Conservation (phyloP, 768 basidiomycete species). For the Lentinula detonsa region DNA sequence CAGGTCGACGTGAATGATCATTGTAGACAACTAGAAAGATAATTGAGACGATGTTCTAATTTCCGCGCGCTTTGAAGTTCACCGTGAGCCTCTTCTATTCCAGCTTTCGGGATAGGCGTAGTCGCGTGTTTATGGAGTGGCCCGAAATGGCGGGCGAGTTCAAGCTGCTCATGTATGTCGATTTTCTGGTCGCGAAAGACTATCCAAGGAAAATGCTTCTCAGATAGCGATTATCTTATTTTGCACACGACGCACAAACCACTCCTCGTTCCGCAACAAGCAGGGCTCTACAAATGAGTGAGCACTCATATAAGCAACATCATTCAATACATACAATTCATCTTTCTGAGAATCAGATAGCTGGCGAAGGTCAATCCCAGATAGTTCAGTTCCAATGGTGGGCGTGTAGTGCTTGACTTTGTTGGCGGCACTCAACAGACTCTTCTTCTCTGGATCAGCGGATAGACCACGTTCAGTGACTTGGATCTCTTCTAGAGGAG, state of each 20-base stretch:
- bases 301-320: not conserved
- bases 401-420: slow-evolving; percentile 68
- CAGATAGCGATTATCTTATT: not conserved
- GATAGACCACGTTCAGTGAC: slow-evolving; percentile 62
- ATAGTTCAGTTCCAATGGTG: slow-evolving; percentile 69
- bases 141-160: slow-evolving; percentile 67
- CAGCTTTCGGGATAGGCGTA: slow-evolving; percentile 68
- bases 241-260: slow-evolving; percentile 46
- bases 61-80: slow-evolving; percentile 11
- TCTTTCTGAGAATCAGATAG: slow-evolving; percentile 67
- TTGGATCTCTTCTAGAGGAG: slow-evolving; percentile 49
- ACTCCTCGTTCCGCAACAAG: slow-evolving; percentile 73
- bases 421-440: slow-evolving; percentile 54
- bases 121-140: slow-evolving; percentile 81
- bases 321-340: slow-evolving; percentile 50
- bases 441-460: slow-evolving; percentile 67
- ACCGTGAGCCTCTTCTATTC: slow-evolving; percentile 76
- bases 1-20: slow-evolving; percentile 56
- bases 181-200: slow-evolving; percentile 76
- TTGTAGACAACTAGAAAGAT: slow-evolving; percentile 58
- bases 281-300: slow-evolving; percentile 42
- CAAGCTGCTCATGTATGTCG: slow-evolving; percentile 60
- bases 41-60: not conserved
- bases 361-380: slow-evolving; percentile 68
- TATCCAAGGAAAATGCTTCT: slow-evolving; percentile 17